Conservation (phyloP, 768 basidiomycete genomes). For the Leccinum boreale region DNA sequence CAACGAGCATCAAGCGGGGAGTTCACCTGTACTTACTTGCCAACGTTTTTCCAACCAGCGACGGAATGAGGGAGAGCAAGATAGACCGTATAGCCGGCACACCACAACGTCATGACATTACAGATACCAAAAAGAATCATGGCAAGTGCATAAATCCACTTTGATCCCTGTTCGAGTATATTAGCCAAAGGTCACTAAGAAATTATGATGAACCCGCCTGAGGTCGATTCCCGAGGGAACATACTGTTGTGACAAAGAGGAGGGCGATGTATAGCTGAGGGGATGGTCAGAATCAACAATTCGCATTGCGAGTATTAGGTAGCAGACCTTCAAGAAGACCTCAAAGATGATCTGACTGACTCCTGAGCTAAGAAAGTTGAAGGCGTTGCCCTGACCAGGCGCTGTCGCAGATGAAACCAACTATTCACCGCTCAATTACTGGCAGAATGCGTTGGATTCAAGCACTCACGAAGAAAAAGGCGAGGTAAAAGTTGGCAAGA, state of each 20-base stretch:
- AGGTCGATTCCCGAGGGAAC: conserved; percentile 90
- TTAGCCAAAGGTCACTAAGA: conserved; percentile 3
- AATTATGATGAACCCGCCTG: conserved; percentile 36
- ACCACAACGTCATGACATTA: conserved; percentile 80
- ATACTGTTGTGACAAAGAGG: conserved; percentile 77
- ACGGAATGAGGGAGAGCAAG: conserved; percentile 72
- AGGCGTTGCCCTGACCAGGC: conserved; percentile 56
- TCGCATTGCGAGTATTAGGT: not conserved
- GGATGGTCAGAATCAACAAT: conserved; percentile 20
- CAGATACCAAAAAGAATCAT: conserved; percentile 78
- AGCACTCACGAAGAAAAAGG: conserved; percentile 84
- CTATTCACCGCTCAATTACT: conserved; percentile 39
- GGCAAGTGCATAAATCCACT: conserved; percentile 76
- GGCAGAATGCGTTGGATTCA: conserved; percentile 13
- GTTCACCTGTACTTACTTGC: conserved; percentile 46
- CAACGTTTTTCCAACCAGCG: conserved; percentile 73
- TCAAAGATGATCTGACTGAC: conserved; percentile 75
- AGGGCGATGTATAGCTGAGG: conserved; percentile 75
- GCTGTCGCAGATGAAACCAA: conserved; percentile 78
- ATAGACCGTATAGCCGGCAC: conserved; percentile 88
- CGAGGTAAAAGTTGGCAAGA: conserved; percentile 89
- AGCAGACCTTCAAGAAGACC: conserved; percentile 59
- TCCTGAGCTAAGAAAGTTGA: conserved; percentile 73
- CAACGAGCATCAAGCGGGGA: conserved; percentile 7
- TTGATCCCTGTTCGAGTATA: conserved; percentile 56